Percentiles rank a stretch among this genome's conserved stretches.
These are phyloP conservation scores for Globisporangium sylvaticum DNA, from an alignment of 352 stramenopile species.

Conservation along the genomic window DNA sequence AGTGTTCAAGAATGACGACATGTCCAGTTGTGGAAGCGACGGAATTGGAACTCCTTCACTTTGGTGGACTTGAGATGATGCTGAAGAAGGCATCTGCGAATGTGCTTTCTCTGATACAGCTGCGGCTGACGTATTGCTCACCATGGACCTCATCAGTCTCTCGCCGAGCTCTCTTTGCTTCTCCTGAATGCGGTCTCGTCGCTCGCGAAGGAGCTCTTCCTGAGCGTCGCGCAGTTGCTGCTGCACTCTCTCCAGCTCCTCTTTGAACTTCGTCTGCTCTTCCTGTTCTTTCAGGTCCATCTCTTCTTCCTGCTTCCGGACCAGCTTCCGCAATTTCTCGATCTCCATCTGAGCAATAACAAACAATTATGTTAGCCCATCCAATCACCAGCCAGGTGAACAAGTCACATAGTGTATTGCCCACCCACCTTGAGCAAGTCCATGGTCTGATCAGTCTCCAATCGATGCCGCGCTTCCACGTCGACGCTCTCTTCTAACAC, in stretches of 20 bases:
- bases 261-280: constrained; percentile 23
- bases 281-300: constrained; percentile 32
- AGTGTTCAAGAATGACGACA: constrained; percentile 55
- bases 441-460: constrained; percentile 61
- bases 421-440: constrained; percentile 49
- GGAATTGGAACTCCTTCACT: not conserved
- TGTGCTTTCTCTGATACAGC: not conserved
- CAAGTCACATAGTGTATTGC: not conserved
- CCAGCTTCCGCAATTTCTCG: constrained; percentile 56
- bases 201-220: constrained; percentile 49
- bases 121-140: not conserved
- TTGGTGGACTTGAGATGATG: not conserved
- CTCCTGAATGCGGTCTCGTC: constrained; percentile 48
- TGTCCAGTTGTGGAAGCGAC: constrained; percentile 18
- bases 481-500: constrained; percentile 62
- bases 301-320: constrained; percentile 44
- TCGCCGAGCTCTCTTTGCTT: constrained; percentile 54
- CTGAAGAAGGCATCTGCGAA: not conserved
- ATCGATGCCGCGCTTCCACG: constrained; percentile 38
- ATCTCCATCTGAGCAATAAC: constrained; percentile 33
- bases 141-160: constrained; percentile 28
- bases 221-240: constrained; percentile 48
- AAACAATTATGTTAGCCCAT: constrained; percentile 1
- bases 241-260: constrained; percentile 31
- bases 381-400: not conserved